Evolutionary conservation across 345 rosid species (phyloP).

Genomic region (Rhodomyrtus tomentosa): DNA sequence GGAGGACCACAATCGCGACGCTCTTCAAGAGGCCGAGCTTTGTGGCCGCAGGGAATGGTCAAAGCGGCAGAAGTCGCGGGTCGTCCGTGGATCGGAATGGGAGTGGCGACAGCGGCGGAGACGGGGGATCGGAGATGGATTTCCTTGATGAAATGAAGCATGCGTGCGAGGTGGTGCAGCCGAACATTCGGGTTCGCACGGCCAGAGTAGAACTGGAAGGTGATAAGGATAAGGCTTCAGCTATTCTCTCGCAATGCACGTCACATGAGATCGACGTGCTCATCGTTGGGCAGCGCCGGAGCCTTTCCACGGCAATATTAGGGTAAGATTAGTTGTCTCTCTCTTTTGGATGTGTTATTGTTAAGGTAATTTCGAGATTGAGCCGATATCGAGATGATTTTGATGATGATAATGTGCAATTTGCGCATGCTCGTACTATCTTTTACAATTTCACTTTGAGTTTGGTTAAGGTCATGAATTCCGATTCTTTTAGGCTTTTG

Average conservation of each 20-base stretch:
- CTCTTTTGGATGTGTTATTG: not conserved
- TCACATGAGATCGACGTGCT: constrained; percentile 44
- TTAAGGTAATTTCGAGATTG: not conserved
- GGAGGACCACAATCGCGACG: constrained; percentile 48
- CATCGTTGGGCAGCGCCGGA: constrained; percentile 60
- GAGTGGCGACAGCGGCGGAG: not conserved
- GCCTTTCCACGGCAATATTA: constrained; percentile 51
- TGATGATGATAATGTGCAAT: not conserved
- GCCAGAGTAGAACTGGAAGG: constrained; percentile 35
- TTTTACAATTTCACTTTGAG: not conserved
- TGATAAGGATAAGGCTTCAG: constrained; percentile 31
- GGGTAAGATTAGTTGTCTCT: constrained; percentile 26
- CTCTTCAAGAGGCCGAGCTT: constrained; percentile 20
- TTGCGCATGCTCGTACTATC: not conserved
- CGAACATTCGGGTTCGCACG: constrained; percentile 29
- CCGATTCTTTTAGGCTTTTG: not conserved
- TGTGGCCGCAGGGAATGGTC: not conserved
- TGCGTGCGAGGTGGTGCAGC: constrained; percentile 47
- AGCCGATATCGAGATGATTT: not conserved
- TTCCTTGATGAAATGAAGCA: constrained; percentile 68
- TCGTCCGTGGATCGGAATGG: not conserved
- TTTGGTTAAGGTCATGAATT: not conserved
- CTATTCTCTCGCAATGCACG: constrained; percentile 40
- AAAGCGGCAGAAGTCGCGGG: not conserved
- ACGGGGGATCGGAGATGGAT: constrained; percentile 24